Conservation (phyloP, 1,284 basidiomycete genomes). For the Abortiporus biennis region DNA sequence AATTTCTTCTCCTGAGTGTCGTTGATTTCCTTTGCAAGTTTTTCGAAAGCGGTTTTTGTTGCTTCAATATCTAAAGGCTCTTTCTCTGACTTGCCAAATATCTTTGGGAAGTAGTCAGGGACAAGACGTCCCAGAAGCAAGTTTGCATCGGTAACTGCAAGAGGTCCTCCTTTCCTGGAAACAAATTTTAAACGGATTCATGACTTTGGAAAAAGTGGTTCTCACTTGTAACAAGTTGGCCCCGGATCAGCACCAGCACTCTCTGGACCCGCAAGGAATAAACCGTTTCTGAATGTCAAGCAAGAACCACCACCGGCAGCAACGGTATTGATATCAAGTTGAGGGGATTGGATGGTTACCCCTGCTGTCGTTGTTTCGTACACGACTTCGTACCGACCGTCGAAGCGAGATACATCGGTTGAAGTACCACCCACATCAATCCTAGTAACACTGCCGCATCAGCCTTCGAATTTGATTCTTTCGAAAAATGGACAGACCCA, state of each 20-base stretch:
- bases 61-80: constrained; percentile 75
- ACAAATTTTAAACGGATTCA: background rate
- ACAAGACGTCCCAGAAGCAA: constrained; percentile 80
- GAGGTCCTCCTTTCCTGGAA: constrained; percentile 73
- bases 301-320: constrained; percentile 87
- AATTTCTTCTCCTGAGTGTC: constrained; percentile 48
- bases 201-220: constrained; percentile 6
- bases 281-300: constrained; percentile 73
- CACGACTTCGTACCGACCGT: constrained; percentile 80
- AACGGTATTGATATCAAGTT: constrained; percentile 85
- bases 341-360: constrained; percentile 83
- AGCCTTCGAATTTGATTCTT: too few relatives aligned
- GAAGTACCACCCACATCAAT: constrained; percentile 84
- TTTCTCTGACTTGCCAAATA: constrained; percentile 84
- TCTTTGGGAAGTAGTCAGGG: constrained; percentile 80
- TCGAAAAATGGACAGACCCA: constrained; percentile 42
- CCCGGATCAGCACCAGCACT: constrained; percentile 84
- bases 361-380: constrained; percentile 92
- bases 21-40: constrained; percentile 66
- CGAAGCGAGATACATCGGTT: constrained; percentile 87
- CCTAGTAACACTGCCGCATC: constrained; percentile 25
- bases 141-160: constrained; percentile 87
- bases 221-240: constrained; percentile 73
- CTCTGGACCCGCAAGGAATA: constrained; percentile 81
- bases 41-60: constrained; percentile 57